A percentile compares a stretch with the other conserved stretches of the same genome.
phyloP scores from a whole-genome alignment of 805 yeast species.

The Barnettozyma salicaria region DNA sequence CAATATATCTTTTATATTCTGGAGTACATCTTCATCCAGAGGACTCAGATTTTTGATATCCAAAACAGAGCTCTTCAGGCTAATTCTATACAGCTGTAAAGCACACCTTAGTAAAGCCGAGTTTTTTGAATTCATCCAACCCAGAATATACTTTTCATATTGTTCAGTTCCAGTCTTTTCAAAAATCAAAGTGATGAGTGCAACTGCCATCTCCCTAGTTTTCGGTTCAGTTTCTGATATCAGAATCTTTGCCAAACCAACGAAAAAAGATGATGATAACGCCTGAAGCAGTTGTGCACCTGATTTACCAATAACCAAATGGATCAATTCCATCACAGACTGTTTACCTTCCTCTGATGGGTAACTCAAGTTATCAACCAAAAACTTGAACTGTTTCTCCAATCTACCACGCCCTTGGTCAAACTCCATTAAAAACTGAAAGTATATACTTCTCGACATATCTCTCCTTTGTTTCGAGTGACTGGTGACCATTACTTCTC shows the following conservation, averaged over 20 bases:
- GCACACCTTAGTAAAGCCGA: constrained; percentile 62
- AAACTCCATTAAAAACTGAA: constrained; percentile 84
- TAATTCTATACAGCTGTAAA: constrained; percentile 63
- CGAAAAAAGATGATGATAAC: constrained; percentile 71
- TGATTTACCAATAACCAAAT: constrained; percentile 61
- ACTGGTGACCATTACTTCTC: constrained; percentile 84
- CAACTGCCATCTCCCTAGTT: constrained; percentile 79
- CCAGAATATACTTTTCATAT: constrained; percentile 34
- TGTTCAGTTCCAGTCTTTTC: constrained; percentile 37
- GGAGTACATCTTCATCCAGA: constrained; percentile 38
- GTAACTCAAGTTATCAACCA: constrained; percentile 76
- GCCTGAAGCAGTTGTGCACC: constrained; percentile 52
- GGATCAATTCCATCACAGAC: constrained; percentile 84
- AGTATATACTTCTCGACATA: constrained; percentile 75
- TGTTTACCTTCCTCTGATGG: constrained; percentile 83
- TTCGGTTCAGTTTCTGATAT: constrained; percentile 71
- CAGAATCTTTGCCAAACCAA: constrained; percentile 70
- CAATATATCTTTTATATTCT: constrained; percentile 30
- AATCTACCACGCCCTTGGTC: constrained; percentile 87
- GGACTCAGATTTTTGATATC: constrained; percentile 33
- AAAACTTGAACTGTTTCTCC: constrained; percentile 73
- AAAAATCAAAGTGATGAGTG: constrained; percentile 51
- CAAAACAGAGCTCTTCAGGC: constrained; percentile 33
- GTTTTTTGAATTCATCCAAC: constrained; percentile 59
- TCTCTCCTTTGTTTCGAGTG: constrained; percentile 79